A percentile compares a stretch with the other conserved stretches of the same genome.
Evolutionary conservation across 1,139 yeast genomes (phyloP).

Genomic region (Hansenula lynferdii): DNA sequence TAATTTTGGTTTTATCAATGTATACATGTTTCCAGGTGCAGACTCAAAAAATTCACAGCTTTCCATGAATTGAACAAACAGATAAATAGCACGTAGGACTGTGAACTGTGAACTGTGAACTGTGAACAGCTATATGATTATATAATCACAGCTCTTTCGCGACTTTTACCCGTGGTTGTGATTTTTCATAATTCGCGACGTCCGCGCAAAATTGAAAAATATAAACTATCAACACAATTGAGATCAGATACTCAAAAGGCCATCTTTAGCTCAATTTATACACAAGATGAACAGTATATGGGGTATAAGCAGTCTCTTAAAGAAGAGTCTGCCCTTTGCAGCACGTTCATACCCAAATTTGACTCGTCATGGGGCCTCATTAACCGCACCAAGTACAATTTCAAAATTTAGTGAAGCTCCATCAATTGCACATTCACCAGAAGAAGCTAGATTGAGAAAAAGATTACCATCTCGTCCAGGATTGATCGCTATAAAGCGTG

Average conservation of each 20-base stretch:
- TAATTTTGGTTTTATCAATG: too few relatives aligned
- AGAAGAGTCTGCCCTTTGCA: constrained; percentile 4
- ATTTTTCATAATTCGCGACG: neutral
- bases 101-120: too few relatives aligned
- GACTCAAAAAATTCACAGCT: too few relatives aligned
- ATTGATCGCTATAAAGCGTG: constrained; percentile 73
- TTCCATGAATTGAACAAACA: too few relatives aligned
- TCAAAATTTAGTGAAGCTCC: constrained; percentile 44
- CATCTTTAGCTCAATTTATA: too few relatives aligned
- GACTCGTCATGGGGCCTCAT: constrained; percentile 35
- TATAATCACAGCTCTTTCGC: too few relatives aligned
- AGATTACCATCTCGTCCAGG: constrained; percentile 78
- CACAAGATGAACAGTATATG: constrained; percentile 13
- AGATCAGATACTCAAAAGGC: too few relatives aligned
- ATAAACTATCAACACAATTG: neutral
- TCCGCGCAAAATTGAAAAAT: neutral
- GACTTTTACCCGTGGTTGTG: neutral
- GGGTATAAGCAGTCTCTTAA: constrained; percentile 3
- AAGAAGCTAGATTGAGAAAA: constrained; percentile 56
- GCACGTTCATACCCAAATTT: constrained; percentile 15
- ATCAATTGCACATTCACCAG: constrained; percentile 48
- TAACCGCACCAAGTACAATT: constrained; percentile 50
- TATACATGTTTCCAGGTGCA: too few relatives aligned
- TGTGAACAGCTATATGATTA: too few relatives aligned
- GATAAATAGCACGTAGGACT: too few relatives aligned